Conservation (phyloP, 2,329 filamentous ascomycete species). For the Atkinsonella texensis region DNA sequence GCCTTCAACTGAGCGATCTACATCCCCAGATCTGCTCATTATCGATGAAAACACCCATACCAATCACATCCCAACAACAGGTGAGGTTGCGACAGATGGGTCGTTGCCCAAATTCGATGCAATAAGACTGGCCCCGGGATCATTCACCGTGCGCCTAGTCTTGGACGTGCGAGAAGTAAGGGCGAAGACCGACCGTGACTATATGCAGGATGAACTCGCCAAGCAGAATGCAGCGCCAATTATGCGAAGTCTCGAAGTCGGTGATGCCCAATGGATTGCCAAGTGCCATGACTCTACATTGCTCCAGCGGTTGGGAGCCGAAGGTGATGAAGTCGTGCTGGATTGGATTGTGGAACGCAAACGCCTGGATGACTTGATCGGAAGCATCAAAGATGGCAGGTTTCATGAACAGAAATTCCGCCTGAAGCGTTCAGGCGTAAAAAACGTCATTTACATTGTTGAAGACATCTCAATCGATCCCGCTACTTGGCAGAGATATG, state of each 20-base stretch:
- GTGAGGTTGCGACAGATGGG: constrained; percentile 9
- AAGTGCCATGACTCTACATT: constrained; percentile 50
- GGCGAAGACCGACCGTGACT: constrained; percentile 61
- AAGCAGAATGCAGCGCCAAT: constrained; percentile 55
- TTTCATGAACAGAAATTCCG: constrained; percentile 82
- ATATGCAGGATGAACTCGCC: constrained; percentile 59
- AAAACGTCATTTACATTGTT: constrained; percentile 66
- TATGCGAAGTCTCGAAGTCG: constrained; percentile 57
- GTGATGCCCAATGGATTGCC: constrained; percentile 70
- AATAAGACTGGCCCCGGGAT: constrained; percentile 48
- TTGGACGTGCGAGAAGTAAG: constrained; percentile 67
- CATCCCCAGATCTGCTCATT: constrained; percentile 9
- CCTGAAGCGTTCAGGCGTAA: constrained; percentile 57
- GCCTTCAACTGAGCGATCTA: constrained; percentile 4
- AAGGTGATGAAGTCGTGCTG: constrained; percentile 59
- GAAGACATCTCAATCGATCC: constrained; percentile 57
- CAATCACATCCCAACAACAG: constrained; percentile 1
- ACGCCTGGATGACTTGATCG: constrained; percentile 65
- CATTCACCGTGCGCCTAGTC: constrained; percentile 61
- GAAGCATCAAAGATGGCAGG: constrained; percentile 69
- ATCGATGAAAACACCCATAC: background rate
- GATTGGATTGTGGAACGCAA: constrained; percentile 78
- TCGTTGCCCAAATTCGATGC: constrained; percentile 40
- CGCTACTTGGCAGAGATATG: constrained; percentile 41
- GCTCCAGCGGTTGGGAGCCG: constrained; percentile 42